These are phyloP conservation scores for Phalaenopsis aphrodite DNA, from an alignment of 106 monocot genomes.

Conservation along the genomic window DNA sequence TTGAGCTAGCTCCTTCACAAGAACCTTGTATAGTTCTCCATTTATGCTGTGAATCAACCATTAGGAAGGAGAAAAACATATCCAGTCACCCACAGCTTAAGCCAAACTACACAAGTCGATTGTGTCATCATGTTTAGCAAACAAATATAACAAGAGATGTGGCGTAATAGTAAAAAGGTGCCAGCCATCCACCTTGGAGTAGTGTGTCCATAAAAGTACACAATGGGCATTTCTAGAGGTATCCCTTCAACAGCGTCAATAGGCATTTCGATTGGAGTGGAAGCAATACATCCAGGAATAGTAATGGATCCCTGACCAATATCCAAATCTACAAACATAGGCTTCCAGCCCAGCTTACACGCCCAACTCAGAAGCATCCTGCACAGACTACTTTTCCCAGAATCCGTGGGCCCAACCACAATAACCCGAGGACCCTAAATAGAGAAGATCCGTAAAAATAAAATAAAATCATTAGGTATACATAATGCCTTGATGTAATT, in stretches of 20 bases:
- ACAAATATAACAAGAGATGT: background rate
- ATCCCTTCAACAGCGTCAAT: constrained; percentile 90
- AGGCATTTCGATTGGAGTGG: constrained; percentile 97
- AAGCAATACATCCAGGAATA: constrained; percentile 88
- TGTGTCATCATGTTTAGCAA: background rate
- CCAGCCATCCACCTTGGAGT: constrained; percentile 50
- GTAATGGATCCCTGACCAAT: constrained; percentile 98
- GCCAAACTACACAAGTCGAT: background rate
- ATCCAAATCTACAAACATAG: constrained; percentile 97
- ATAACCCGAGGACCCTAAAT: constrained; percentile 95
- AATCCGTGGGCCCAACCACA: constrained; percentile 97
- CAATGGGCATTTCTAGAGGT: constrained; percentile 93
- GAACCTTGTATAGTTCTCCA: constrained; percentile 81
- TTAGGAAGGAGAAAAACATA: background rate
- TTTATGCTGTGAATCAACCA: constrained; percentile 50
- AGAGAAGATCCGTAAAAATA: background rate
- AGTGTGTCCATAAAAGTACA: constrained; percentile 85
- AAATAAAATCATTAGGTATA: background rate
- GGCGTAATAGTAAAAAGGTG: background rate
- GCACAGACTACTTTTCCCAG: constrained; percentile 93
- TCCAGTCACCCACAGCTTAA: background rate
- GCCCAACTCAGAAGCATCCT: constrained; percentile 99
- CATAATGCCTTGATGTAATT: background rate
- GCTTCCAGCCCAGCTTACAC: constrained; percentile 87
- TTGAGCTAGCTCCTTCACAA: constrained; percentile 82